Evolutionary conservation across 192 early-diverging fungal genomes (phyloP).

Genomic region (Chytriomyces sp.): DNA sequence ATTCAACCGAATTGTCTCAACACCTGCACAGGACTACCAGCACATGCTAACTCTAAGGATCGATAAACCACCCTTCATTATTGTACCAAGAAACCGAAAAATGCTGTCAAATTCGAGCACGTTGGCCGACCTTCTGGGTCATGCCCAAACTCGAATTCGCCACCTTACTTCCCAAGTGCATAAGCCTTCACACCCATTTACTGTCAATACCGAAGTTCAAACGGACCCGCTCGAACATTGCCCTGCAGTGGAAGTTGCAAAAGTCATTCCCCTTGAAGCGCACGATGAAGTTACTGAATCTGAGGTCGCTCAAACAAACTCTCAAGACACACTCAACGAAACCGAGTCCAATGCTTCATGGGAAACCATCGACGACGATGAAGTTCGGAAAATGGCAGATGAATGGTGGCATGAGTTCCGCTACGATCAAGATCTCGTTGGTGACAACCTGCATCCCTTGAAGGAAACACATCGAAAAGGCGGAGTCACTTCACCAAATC

Average conservation of each 20-base stretch:
- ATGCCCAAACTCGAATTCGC: conserved; percentile 27
- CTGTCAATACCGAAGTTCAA: neutral
- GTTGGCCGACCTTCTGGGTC: conserved; percentile 7
- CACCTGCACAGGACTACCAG: too few species aligned
- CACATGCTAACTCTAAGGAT: too few species aligned
- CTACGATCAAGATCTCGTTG: conserved; percentile 10
- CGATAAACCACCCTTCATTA: too few species aligned
- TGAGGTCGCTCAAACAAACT: neutral
- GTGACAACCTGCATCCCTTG: neutral
- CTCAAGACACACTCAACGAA: neutral
- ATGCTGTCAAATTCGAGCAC: too few species aligned
- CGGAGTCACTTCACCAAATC: neutral
- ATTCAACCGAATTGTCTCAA: too few species aligned
- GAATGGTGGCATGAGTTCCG: conserved; percentile 32
- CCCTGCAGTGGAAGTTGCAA: too few species aligned
- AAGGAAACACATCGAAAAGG: neutral
- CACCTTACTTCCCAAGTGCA: neutral
- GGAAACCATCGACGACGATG: conserved; percentile 9
- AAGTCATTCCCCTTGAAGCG: too few species aligned
- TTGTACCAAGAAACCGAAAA: too few species aligned
- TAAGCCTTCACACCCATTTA: neutral
- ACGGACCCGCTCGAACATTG: conserved; percentile 6
- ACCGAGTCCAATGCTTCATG: conserved; percentile 11
- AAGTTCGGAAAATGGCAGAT: neutral
- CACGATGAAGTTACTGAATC: too few species aligned